Evolutionary conservation across 2,329 filamentous ascomycete genomes (phyloP), one percentile per base, ranked within the genome.

Genomic region (Bisporella sp.): DNA sequence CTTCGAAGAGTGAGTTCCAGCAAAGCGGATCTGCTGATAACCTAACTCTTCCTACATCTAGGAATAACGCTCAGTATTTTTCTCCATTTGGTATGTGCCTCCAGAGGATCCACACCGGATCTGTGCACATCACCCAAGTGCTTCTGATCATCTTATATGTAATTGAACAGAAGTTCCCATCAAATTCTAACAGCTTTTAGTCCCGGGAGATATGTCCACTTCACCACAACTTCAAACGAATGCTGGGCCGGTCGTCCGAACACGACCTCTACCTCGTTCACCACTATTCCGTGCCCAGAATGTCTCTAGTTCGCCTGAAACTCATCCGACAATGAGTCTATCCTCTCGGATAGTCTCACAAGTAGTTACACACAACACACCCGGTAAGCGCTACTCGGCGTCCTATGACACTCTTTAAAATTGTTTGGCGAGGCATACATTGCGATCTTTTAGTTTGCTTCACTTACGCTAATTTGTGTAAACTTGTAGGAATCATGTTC

Each of bases 261-360:
- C 12, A 40, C 45, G 45, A 40, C 54, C 49, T 5, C 52, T 67
- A 29, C 62, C 64, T 28, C 60, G 63, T 12, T 68, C 65, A 8
- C 64, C 64, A 29, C 52, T 67, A 21, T 63, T 60, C 45, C 55
- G 62, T 6, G 62, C 63, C 29, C 59, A 68, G 50, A 64, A 61
- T 46, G 54, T 53, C 33, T 62, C 64, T 33, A 62, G 54, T 46
- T 66, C 66, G 37, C 65, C 64, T 41, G 60, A 64, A 40, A 52
- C 49, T 32, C 47, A 39, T 31, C 47, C 48, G 31, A 59, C 57
- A 32, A 47, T 54, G 21, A 54, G 54, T 45, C 56, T 63, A 21
- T 61, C 57, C 5, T 60, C 60, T 28, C 58, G 59, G 13, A 56
- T 64, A 5, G 50, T 46, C 5, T 56, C 57, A 29, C 52, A 56